Base-by-base conservation (phyloP, 1,284 basidiomycete species). In the Irpex lacteus region DNA sequence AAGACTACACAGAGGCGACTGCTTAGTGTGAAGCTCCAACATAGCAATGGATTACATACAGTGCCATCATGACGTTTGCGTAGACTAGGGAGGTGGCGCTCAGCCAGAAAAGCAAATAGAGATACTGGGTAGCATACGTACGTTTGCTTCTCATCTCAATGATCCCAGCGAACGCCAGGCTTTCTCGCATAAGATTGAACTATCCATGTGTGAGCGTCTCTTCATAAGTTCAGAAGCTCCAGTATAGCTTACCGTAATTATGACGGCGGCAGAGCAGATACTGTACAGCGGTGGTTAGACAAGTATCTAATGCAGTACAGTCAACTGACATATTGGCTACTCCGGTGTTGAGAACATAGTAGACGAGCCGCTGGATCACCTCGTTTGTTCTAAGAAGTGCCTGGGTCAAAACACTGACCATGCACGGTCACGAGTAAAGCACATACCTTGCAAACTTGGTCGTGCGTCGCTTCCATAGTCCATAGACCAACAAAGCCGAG, bases 131-230 rank as follows among this genome's bases (percentile, higher is more conserved):
- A 32, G 9, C 5, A 32, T 5, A 56, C 54, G 32, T 34, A 56
- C 54, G 26, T 56, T 56, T 56, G 34, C 54, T 56, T 36, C 54
- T 56, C 26, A 56, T 32, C 26, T 56, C 54, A 56, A 56, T 56
- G 34, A 56, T 32, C 1, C 54, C 54, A 6, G 32, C 54, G n/a
- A 56, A 56, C 54, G 34, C 21, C 54, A 56, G 26, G n/a, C 34
- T 56, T 13, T 56, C 34, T 26, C 9, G 54, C n/a, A 36, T 8
- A 3, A 36, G 11, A 36, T 56, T 56, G 54, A 56, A 56, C 54
- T 56, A 34, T 34, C 13, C 13, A 7, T 13, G 7, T 18, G 9
- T 56, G 11, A 56, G 54, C 54, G 54, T 11, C 8, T 18, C 21
- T 18, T 15, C 21, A 9, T 32, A 4, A 7, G 54, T 6, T 34